Evolutionary conservation across 345 rosid species (phyloP), one percentile per base, ranked within the genome.

Genomic region (Geranium brycei): DNA sequence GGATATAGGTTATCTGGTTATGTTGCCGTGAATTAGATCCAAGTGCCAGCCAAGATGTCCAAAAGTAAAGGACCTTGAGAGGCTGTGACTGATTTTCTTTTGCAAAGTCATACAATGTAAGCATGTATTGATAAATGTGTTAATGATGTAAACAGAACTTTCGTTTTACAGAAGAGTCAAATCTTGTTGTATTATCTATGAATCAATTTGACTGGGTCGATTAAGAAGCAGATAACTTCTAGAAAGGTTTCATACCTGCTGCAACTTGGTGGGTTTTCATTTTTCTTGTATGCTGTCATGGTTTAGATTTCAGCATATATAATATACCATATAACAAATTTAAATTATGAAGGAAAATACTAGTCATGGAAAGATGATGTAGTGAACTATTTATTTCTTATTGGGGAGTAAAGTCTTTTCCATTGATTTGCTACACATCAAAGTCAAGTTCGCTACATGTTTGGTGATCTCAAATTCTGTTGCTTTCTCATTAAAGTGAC

Each of bases 391-490:
- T 13, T 47, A 47, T 13, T 47, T 47, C 53, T 47, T 47, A 35
- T 35, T 35, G 41, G 53, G 14, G 53, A 47, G 53, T 8, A 13
- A 13, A 47, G 15, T 17, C 28, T 38, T 58, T 58, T 31, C 23
- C 31, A 7, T 14, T 31, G n/a, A 31, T 31, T 51, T 53, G 60
- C 60, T 31, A 31, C 17, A 19, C 28, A 31, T 2, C 23, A 19
- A 31, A 58, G 40, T 51, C 13, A 68, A 35, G 60, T 56, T 68
- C 60, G 65, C 62, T 53, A 16, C n/a, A 19, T 61, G 65, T 61
- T 61, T 68, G 61, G 71, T 68, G 65, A 68, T 61, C 57, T 55
- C 63, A 58, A 63, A 57, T 57, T 55, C 18, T 58, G 32, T 63
- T 69, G 62, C 63, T 55, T 57, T 31, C 15, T 61, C 19, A 23